Evolutionary conservation across 192 early-diverging fungal genomes (phyloP), one percentile per base, ranked within the genome.

Genomic region (Umbelopsis ramanniana): DNA sequence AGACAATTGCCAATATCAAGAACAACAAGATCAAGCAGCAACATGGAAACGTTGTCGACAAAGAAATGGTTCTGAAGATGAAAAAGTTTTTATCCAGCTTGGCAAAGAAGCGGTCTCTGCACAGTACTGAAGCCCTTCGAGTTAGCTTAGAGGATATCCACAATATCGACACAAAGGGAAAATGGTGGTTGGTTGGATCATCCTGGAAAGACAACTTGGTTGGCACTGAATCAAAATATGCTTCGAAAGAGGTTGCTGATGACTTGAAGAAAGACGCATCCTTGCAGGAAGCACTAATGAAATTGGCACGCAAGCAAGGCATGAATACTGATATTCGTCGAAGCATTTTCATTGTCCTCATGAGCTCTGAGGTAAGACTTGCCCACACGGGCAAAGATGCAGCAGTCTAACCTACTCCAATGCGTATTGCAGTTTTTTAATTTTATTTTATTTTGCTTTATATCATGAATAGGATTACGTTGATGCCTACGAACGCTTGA

Each of bases 171-270:
- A 93, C 91, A 12, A 94, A 94, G 72, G 96, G 96, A 76, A 96
- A 95, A 79, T 99, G 97, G 97, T 99, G 97, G 97, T 84, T 98
- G 26, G 93, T 98, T 9, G 97, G 97, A 24, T 85, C 95, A 4
- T 93, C 95, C 21, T 99, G 97, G 97, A 89, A 87, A 22, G 95
- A 93, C 38, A 89, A 90, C 66, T 78, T 88, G 74, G 81, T 80
- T 33, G 87, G 84, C 17, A 80, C 83, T 29, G 83, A 84, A 67
- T 81, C 71, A 37, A 60, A 83, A 60, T 76, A 81, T 54, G 52
- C 66, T 21, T 73, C 79, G 2, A 76, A 66, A 21, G 72, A 72
- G 23, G 71, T 81, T 7, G 74, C 76, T 26, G 81, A 78, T 46
- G 81, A 82, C 33, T 55, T 83, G 48, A 72, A 77, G 23, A 84